phyloP scores from a whole-genome alignment of 192 early-diverging fungal genomes.

The Backusella westeae region DNA sequence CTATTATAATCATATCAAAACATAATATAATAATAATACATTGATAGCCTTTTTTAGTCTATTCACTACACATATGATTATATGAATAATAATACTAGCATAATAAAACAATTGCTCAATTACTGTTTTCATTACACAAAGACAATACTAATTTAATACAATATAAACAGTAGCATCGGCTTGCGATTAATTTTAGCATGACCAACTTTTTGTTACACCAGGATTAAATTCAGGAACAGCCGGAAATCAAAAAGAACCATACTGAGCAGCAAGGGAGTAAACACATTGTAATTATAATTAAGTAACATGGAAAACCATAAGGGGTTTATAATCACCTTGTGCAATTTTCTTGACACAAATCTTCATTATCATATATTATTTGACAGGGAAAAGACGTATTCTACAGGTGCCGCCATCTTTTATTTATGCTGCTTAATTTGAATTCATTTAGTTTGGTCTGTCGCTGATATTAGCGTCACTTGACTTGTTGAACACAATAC shows the following conservation, averaged over 20 bases:
- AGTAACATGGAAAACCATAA: not conserved
- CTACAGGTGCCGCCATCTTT: not conserved
- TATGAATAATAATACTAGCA: not conserved
- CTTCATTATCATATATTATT: not conserved
- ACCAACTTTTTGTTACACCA: not conserved
- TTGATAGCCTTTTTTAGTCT: not conserved
- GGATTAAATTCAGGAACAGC: not conserved
- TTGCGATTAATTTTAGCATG: constrained; percentile 1
- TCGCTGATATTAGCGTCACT: not conserved
- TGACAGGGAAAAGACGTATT: not conserved
- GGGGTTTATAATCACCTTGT: not conserved
- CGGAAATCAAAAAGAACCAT: not conserved
- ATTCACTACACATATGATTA: not conserved
- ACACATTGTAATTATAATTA: not conserved
- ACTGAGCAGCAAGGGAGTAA: constrained; percentile 5
- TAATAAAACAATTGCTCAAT: not conserved
- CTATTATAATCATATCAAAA: not conserved
- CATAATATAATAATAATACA: not conserved
- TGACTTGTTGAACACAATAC: not conserved
- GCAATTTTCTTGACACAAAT: not conserved
- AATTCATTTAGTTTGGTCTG: not conserved
- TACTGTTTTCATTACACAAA: not conserved
- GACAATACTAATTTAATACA: not conserved
- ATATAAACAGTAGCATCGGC: not conserved
- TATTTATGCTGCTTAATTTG: not conserved